Conservation (phyloP, 2,329 filamentous ascomycete species). For the Tothia fuscella region DNA sequence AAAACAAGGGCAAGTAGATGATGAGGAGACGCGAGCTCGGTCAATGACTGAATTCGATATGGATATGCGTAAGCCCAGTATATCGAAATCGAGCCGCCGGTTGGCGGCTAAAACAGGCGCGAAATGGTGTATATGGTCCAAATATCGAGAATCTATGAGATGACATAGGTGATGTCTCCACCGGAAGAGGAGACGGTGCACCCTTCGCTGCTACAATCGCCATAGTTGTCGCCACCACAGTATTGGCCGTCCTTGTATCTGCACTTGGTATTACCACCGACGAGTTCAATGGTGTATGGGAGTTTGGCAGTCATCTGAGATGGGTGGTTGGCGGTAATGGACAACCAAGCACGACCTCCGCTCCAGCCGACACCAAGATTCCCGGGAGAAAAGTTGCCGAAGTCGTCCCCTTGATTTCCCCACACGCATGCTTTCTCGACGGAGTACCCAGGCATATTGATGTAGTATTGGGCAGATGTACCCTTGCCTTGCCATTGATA, state of each 20-base stretch:
- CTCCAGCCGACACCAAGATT: slow-evolving; percentile 73
- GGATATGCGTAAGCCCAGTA: too few species aligned
- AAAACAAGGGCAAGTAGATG: too few species aligned
- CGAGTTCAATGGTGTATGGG: slow-evolving; percentile 68
- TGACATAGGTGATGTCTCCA: slow-evolving; percentile 5
- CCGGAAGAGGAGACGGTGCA: slow-evolving; percentile 52
- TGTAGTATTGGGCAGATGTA: slow-evolving; percentile 92
- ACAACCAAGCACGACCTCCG: slow-evolving; percentile 61
- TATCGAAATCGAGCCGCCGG: too few species aligned
- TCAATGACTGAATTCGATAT: too few species aligned
- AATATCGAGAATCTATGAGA: slow-evolving; percentile 8
- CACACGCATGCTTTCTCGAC: slow-evolving; percentile 64
- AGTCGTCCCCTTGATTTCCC: slow-evolving; percentile 62
- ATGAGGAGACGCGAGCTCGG: too few species aligned
- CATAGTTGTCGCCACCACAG: slow-evolving; percentile 36
- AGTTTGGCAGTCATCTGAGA: slow-evolving; percentile 54
- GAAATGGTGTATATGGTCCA: too few species aligned
- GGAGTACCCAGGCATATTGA: slow-evolving; percentile 68
- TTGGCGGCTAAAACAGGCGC: too few species aligned
- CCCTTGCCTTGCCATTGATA: slow-evolving; percentile 52
- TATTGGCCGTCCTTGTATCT: slow-evolving; percentile 54
- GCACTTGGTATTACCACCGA: slow-evolving; percentile 55
- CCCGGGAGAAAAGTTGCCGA: slow-evolving; percentile 77
- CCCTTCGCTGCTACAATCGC: slow-evolving; percentile 44
- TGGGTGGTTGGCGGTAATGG: slow-evolving; percentile 73